Evolutionary conservation across 192 early-diverging fungal species (phyloP).

Genomic region (Coemansia asiatica): DNA sequence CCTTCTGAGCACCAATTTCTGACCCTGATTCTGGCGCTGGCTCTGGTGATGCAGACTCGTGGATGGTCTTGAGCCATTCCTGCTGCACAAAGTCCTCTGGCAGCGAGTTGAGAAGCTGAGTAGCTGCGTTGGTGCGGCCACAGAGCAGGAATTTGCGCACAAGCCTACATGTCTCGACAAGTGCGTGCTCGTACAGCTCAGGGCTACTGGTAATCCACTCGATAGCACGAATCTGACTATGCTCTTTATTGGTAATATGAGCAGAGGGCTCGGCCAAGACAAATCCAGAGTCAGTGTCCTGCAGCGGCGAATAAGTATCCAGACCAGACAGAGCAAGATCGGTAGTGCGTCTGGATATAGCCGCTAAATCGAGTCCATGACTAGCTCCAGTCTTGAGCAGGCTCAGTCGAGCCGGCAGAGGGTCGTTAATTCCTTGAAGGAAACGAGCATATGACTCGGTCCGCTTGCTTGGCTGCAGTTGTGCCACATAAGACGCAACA

Average conservation of each 20-base stretch:
- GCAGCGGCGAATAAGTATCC: neutral
- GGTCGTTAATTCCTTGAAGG: conserved; percentile 40
- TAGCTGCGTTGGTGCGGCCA: conserved; percentile 56
- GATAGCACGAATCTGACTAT: conserved; percentile 57
- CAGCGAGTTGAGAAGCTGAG: conserved; percentile 51
- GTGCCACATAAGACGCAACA: conserved; percentile 58
- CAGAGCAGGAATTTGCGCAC: conserved; percentile 57
- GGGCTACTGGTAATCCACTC: conserved; percentile 59
- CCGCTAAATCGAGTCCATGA: conserved; percentile 45
- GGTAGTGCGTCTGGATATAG: conserved; percentile 48
- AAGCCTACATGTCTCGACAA: conserved; percentile 53
- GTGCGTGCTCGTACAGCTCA: conserved; percentile 48
- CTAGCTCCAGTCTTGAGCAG: conserved; percentile 47
- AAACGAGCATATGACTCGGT: conserved; percentile 57
- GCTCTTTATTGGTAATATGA: conserved; percentile 22
- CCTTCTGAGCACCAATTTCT: neutral
- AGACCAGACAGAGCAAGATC: conserved; percentile 26
- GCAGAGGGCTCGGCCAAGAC: conserved; percentile 37
- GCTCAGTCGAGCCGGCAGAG: conserved; percentile 33
- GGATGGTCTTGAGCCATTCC: conserved; percentile 35
- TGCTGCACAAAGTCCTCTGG: conserved; percentile 49
- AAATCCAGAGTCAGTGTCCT: neutral
- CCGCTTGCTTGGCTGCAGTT: conserved; percentile 53
- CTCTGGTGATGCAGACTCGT: neutral
- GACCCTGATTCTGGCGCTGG: no score